These are phyloP conservation scores for Pholiota adiposa DNA, from an alignment of 1,284 basidiomycete species.

Conservation along the genomic window DNA sequence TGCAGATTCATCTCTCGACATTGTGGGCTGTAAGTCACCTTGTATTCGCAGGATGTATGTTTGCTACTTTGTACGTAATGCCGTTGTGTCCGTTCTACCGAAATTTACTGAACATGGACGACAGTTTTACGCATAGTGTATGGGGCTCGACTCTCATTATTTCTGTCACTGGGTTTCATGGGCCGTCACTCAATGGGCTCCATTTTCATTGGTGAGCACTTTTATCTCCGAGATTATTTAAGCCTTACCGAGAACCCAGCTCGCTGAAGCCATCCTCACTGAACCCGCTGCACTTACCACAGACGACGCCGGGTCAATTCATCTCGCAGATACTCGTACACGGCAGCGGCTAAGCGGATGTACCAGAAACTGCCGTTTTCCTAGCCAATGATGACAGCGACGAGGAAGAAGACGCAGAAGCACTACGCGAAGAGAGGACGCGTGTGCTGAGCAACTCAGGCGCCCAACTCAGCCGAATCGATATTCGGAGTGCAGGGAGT, in stretches of 20 bases:
- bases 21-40: constrained; percentile 80
- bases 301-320: constrained; percentile 53
- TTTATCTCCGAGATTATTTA: constrained; percentile 3
- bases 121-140: constrained; percentile 68
- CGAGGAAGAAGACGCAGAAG: constrained; percentile 38
- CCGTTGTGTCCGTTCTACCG: background rate
- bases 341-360: constrained; percentile 24
- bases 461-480: constrained; percentile 48
- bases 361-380: constrained; percentile 35
- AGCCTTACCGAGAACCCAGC: constrained; percentile 40
- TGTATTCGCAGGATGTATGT: constrained; percentile 73
- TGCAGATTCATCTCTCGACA: constrained; percentile 63
- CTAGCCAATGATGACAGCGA: constrained; percentile 40
- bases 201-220: constrained; percentile 65
- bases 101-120: constrained; percentile 3
- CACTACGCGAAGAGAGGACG: constrained; percentile 25
- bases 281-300: constrained; percentile 44
- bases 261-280: constrained; percentile 73
- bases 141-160: constrained; percentile 67
- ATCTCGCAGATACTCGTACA: constrained; percentile 52
- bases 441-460: constrained; percentile 46
- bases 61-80: constrained; percentile 69
- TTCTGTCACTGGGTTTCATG: constrained; percentile 73
- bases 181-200: constrained; percentile 83
- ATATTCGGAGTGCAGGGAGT: constrained; percentile 24